Evolutionary conservation across 192 early-diverging fungal genomes (phyloP).

Genomic region (Cetraspora pellucida): DNA sequence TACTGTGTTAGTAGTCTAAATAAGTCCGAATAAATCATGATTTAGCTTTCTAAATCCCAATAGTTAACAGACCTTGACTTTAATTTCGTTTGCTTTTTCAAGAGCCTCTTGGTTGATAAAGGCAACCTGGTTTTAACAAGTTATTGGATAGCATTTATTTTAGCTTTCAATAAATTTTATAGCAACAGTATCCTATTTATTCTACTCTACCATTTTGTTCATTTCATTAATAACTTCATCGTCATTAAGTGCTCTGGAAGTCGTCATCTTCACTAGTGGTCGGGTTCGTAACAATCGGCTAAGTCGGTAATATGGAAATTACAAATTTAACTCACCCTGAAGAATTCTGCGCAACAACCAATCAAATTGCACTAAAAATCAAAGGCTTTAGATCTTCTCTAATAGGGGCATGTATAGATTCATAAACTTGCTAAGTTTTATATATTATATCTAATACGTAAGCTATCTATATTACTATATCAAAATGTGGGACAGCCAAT

Average conservation of each 20-base stretch:
- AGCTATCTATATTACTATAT: too few species aligned
- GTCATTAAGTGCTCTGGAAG: conserved; percentile 81
- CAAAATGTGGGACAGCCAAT: too few species aligned
- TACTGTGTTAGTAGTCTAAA: not conserved
- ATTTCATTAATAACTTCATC: conserved; percentile 95
- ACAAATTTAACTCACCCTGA: too few species aligned
- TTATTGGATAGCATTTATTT: not conserved
- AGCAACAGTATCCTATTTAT: not conserved
- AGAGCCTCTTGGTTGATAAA: conserved; percentile 99
- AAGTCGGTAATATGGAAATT: too few species aligned
- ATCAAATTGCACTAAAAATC: too few species aligned
- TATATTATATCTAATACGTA: too few species aligned
- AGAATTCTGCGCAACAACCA: too few species aligned
- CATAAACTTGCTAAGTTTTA: too few species aligned
- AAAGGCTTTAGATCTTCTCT: too few species aligned
- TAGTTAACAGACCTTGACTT: conserved; percentile 82
- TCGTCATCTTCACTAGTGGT: conserved; percentile 37
- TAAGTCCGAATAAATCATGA: not conserved
- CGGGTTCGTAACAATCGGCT: too few species aligned
- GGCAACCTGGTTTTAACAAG: conserved; percentile 62
- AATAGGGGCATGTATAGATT: too few species aligned
- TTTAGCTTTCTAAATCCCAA: not conserved
- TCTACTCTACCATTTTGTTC: conserved; percentile 89
- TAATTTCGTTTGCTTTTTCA: conserved; percentile 98
- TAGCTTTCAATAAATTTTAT: not conserved